Percentiles rank a stretch among this genome's conserved stretches.
phyloP scores from a whole-genome alignment of 108 stramenopile species.

The Nitzschia putrida region DNA sequence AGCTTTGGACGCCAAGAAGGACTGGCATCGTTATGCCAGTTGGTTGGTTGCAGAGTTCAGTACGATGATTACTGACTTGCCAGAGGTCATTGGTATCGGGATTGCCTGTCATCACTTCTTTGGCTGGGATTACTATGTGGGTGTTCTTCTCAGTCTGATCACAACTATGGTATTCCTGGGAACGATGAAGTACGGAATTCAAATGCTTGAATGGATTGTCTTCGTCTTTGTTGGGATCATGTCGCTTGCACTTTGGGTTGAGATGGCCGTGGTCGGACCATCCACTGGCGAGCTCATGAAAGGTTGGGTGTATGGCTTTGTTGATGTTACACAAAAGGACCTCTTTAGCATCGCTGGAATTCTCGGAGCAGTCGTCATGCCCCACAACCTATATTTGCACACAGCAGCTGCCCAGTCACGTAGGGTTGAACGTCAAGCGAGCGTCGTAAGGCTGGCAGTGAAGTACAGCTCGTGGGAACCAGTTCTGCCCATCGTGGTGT shows the following conservation, averaged over 20 bases:
- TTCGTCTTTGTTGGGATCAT: constrained; percentile 75
- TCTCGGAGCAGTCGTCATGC: constrained; percentile 76
- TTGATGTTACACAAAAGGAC: constrained; percentile 52
- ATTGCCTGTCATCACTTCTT: constrained; percentile 65
- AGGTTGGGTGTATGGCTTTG: constrained; percentile 61
- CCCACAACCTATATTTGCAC: constrained; percentile 87
- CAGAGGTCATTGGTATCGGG: constrained; percentile 76
- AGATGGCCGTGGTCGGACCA: constrained; percentile 63
- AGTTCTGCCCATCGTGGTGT: constrained; percentile 70
- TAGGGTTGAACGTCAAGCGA: constrained; percentile 38
- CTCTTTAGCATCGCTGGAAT: constrained; percentile 69
- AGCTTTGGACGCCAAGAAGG: constrained; percentile 25
- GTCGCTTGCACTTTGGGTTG: constrained; percentile 67
- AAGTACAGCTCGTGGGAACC: constrained; percentile 77
- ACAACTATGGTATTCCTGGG: constrained; percentile 79
- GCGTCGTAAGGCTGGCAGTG: constrained; percentile 62
- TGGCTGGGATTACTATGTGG: constrained; percentile 63
- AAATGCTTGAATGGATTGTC: constrained; percentile 67
- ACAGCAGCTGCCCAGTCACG: constrained; percentile 73
- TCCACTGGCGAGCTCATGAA: constrained; percentile 43
- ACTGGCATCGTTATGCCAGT: constrained; percentile 41
- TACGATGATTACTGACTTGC: constrained; percentile 76
- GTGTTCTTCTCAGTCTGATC: constrained; percentile 47
- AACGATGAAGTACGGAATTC: constrained; percentile 68
- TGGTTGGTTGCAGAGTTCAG: constrained; percentile 67